Percentiles rank a stretch among this genome's conserved stretches.
Evolutionary conservation across 495 filamentous ascomycete genomes (phyloP).

Genomic region (Penicillium daleae): DNA sequence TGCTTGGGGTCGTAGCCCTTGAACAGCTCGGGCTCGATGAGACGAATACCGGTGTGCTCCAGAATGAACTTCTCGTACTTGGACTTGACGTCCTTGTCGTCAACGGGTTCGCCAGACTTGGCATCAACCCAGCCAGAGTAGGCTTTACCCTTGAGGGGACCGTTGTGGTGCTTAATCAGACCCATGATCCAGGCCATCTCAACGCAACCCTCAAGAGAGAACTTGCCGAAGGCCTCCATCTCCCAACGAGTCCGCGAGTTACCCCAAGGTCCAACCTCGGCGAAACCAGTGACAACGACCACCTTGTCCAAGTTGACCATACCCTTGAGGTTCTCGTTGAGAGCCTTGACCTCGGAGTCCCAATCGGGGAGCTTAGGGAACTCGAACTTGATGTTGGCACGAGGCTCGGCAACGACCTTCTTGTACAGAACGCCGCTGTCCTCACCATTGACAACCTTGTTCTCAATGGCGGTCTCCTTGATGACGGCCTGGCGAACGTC

Average conservation of each 20-base stretch:
- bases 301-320: constrained; percentile 99
- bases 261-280: constrained; percentile 97
- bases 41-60: constrained; percentile 94
- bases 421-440: constrained; percentile 90
- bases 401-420: constrained; percentile 87
- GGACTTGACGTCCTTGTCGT: constrained; percentile 95
- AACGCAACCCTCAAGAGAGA: constrained; percentile 96
- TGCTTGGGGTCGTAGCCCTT: constrained; percentile 96
- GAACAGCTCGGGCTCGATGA: constrained; percentile 97
- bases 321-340: constrained; percentile 84
- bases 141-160: constrained; percentile 93
- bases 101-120: constrained; percentile 92
- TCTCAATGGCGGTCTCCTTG: constrained; percentile 94
- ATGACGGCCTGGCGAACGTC: constrained; percentile 92
- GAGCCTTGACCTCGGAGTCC: constrained; percentile 85
- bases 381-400: constrained; percentile 95
- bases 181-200: constrained; percentile 99
- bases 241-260: constrained; percentile 98
- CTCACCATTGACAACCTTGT: constrained; percentile 96
- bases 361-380: constrained; percentile 91
- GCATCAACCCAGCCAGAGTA: constrained; percentile 98
- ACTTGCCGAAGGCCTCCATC: constrained; percentile 96
- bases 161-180: constrained; percentile 97
- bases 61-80: constrained; percentile 97
- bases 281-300: constrained; percentile 94